These are phyloP conservation scores for Sporothrix inflata DNA, from an alignment of 2,329 filamentous ascomycete species.

Conservation along the genomic window DNA sequence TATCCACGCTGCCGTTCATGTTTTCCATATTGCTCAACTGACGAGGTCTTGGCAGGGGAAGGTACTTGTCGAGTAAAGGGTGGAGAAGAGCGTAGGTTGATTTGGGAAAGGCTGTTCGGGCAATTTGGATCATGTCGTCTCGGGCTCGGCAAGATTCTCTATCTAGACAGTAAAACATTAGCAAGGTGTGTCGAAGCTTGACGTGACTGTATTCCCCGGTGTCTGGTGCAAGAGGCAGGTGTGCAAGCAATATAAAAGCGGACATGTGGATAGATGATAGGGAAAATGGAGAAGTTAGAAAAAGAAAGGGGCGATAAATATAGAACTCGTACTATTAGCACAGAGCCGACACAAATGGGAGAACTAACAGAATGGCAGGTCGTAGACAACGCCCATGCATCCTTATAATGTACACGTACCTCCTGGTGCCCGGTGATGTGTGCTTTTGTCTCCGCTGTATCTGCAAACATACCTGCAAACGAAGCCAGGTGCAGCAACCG, in stretches of 20 bases:
- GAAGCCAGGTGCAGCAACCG: neutral
- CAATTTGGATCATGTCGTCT: neutral
- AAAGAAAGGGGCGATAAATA: neutral
- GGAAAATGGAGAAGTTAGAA: neutral
- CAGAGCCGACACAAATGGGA: neutral
- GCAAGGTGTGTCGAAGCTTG: neutral
- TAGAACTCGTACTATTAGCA: too few species aligned
- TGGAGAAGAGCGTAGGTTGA: neutral
- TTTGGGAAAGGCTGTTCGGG: neutral
- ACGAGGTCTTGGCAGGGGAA: neutral
- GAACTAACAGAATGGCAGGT: neutral
- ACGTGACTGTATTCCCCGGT: neutral
- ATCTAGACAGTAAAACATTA: neutral
- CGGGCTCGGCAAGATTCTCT: neutral
- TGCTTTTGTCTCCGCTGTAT: neutral
- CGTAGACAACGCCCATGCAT: neutral
- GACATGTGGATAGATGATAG: neutral
- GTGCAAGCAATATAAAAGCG: neutral
- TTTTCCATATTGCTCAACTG: neutral
- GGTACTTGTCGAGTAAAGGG: neutral
- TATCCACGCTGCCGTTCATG: neutral
- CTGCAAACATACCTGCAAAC: neutral
- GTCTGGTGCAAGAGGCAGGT: neutral
- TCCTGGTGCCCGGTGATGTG: neutral
- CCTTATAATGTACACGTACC: neutral